Evolutionary conservation across 202 grass and related monocot species (phyloP).

Genomic region (Saccharum hybrid): DNA sequence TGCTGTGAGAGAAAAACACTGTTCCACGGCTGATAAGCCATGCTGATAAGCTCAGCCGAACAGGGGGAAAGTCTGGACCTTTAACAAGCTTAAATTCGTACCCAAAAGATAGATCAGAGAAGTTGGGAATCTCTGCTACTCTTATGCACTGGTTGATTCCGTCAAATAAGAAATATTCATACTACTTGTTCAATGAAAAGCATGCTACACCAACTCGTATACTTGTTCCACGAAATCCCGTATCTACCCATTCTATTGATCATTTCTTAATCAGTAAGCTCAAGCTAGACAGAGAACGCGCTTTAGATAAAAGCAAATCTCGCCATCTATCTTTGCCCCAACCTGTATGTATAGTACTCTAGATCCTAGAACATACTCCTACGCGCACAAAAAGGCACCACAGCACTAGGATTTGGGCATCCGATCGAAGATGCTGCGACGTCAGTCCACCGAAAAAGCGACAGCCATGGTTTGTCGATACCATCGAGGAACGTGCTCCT

Average conservation of each 20-base stretch:
- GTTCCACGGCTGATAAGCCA: too few relatives aligned
- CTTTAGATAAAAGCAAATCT: slow-evolving; percentile 15
- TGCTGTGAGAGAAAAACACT: too few relatives aligned
- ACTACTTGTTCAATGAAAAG: slow-evolving; percentile 41
- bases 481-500: slow-evolving; percentile 25
- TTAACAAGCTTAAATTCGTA: neutral
- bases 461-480: slow-evolving; percentile 28
- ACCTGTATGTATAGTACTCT: slow-evolving; percentile 43
- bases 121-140: neutral
- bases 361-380: slow-evolving; percentile 22
- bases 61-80: neutral
- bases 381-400: slow-evolving; percentile 43
- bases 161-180: slow-evolving; percentile 30
- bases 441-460: slow-evolving; percentile 46
- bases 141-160: slow-evolving; percentile 32
- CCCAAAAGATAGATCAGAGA: neutral
- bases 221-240: slow-evolving; percentile 32
- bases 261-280: slow-evolving; percentile 8
- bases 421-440: slow-evolving; percentile 41
- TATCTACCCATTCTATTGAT: slow-evolving; percentile 10
- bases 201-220: slow-evolving; percentile 33
- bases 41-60: too few relatives aligned
- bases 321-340: slow-evolving; percentile 27
- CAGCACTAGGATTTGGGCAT: slow-evolving; percentile 17
- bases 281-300: neutral